Base-by-base conservation (phyloP, 345 rosid species). In the Salix suchowensis region DNA sequence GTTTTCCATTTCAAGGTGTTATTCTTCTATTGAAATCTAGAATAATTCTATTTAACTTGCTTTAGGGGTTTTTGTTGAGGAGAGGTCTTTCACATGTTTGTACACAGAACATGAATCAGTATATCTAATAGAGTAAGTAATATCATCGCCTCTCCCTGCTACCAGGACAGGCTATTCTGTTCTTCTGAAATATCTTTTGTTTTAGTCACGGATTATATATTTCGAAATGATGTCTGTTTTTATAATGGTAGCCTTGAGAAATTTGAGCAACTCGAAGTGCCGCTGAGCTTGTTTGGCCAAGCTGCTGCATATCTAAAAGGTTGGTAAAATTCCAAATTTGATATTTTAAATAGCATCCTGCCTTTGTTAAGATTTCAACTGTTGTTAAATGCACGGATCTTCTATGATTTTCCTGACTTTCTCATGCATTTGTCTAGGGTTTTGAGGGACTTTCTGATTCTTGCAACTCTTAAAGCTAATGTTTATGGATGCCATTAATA, bases 231-330 rank as follows among this genome's bases (percentile, higher is more conserved):
- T 68, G 44, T 14, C 40, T 77, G 30, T 66, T 70, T 74, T 73
- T 73, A 18, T 52, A 50, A 82, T 79, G 21, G 55, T 85, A 93
- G 99, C 82, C 87, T 90, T 34, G 78, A 88, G 78, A 91, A 92
- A 60, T 93, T 86, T 85, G 98, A 96, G 82, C 98, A 96, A 85
- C 66, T 90, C 74, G 96, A 93, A 80, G 94, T 93, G 81, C 90
- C 95, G 74, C 54, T 81, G 82, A 90, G 85, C 23, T 74, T 91
- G 83, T 93, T 93, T 81, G 96, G 97, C 80, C 89, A 91, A 82
- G 85, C 89, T 78, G 90, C 88, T 65, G 89, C 87, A 55, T 93
- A 88, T 82, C 82, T 91, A 68, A 87, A 88, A 90, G 98, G 98
- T 94, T 81, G 66, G 79, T 78, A n/a, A 14, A 65, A 73, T 55